Evolutionary conservation across 495 filamentous ascomycete species (phyloP).

Genomic region (Ramalina peruviana): DNA sequence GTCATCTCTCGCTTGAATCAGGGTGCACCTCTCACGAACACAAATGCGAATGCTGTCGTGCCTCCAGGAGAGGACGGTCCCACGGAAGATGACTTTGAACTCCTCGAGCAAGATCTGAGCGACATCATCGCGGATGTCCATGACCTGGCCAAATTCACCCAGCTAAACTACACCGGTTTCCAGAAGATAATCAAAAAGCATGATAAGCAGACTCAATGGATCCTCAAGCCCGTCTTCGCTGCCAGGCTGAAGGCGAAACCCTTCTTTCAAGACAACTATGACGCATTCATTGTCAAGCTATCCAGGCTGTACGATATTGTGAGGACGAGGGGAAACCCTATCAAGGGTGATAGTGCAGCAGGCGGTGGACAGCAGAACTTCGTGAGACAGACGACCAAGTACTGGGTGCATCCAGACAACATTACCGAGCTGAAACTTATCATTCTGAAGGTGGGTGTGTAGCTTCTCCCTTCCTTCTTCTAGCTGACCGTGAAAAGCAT

Average conservation of each 20-base stretch:
- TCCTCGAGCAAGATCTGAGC: conserved; percentile 87
- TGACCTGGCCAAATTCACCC: conserved; percentile 94
- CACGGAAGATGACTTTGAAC: conserved; percentile 82
- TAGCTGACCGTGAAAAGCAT: conserved; percentile 38
- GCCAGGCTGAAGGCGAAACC: conserved; percentile 86
- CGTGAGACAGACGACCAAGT: conserved; percentile 93
- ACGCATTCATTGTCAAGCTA: conserved; percentile 87
- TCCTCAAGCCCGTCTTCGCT: conserved; percentile 86
- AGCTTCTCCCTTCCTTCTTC: not conserved
- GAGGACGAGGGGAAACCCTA: conserved; percentile 79
- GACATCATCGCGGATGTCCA: conserved; percentile 99
- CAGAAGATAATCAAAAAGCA: conserved; percentile 99
- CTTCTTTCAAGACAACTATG: conserved; percentile 97
- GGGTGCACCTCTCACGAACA: conserved; percentile 12
- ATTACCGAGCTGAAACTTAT: conserved; percentile 97
- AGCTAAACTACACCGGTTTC: conserved; percentile 97
- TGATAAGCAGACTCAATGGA: conserved; percentile 95
- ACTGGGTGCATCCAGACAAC: conserved; percentile 98
- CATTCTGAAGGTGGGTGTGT: conserved; percentile 56
- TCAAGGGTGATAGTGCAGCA: conserved; percentile 80
- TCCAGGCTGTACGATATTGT: conserved; percentile 94
- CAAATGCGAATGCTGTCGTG: conserved; percentile 10
- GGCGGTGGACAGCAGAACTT: conserved; percentile 93
- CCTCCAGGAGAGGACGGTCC: conserved; percentile 37
- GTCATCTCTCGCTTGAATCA: conserved; percentile 59